phyloP scores from a whole-genome alignment of 1,284 basidiomycete species.

The Tylopilus sp. region DNA sequence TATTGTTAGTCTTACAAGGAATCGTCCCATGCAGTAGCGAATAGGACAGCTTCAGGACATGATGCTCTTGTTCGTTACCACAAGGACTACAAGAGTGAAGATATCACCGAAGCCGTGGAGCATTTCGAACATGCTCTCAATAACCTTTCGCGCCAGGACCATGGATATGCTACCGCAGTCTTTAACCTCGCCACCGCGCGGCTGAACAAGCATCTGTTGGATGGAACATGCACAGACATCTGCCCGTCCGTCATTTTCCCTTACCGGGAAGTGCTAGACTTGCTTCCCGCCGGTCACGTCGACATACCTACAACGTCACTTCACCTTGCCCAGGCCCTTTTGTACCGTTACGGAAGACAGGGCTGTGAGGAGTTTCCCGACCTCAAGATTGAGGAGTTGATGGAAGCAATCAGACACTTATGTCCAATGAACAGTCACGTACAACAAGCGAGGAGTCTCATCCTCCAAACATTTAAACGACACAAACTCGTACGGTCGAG shows the following conservation, averaged over 20 bases:
- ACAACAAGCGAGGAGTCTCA: conserved; percentile 2
- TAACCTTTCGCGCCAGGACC: not conserved
- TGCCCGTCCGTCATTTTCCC: conserved; percentile 3
- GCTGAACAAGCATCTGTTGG: conserved; percentile 1
- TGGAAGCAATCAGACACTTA: no score
- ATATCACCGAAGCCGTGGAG: not conserved
- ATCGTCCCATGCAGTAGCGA: not conserved
- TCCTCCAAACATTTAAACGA: not conserved
- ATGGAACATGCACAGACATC: not conserved
- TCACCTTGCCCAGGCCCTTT: conserved; percentile 6
- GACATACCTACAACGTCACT: conserved; percentile 15
- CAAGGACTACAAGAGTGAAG: not conserved
- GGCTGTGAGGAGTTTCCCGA: no score
- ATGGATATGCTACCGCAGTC: conserved; percentile 4
- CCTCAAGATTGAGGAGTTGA: no score
- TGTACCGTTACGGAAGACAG: not conserved
- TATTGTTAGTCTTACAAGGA: not conserved
- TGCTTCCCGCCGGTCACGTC: conserved; percentile 1
- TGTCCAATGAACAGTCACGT: conserved; percentile 5
- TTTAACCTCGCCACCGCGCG: conserved; percentile 24
- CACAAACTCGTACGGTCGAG: no score
- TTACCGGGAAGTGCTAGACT: not conserved
- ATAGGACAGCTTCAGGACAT: not conserved
- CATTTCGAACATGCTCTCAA: not conserved
- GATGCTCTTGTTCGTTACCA: not conserved